A percentile compares a stretch with the other conserved stretches of the same genome.
Evolutionary conservation across 208 protist genomes (phyloP).

Genomic region (Crithidia expoeki): DNA sequence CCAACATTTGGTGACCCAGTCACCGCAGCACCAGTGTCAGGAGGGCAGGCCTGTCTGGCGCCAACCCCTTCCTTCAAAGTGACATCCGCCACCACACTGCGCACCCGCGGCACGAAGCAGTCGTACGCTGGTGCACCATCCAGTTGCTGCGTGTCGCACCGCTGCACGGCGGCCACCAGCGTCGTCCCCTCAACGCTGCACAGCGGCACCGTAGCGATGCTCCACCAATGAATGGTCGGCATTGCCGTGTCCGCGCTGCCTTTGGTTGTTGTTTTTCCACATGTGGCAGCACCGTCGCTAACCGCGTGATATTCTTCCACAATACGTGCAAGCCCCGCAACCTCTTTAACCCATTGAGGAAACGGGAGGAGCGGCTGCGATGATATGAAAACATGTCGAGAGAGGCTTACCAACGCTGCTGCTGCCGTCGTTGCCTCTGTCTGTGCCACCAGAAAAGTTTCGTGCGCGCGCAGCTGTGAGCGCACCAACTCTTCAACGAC

Average conservation of each 20-base stretch:
- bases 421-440: neutral
- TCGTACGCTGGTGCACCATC: conserved; percentile 18
- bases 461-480: conserved; percentile 12
- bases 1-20: neutral
- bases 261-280: neutral
- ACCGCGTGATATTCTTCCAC: neutral
- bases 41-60: neutral
- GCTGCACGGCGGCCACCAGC: conserved; percentile 18
- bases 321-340: neutral
- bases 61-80: neutral
- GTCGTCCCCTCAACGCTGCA: conserved; percentile 7
- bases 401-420: neutral
- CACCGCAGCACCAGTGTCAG: neutral
- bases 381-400: conserved; percentile 12
- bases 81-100: neutral
- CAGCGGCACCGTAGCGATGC: conserved; percentile 4
- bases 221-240: conserved; percentile 22
- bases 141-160: conserved; percentile 19
- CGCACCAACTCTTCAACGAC: conserved; percentile 5
- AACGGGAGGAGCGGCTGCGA: conserved; percentile 11
- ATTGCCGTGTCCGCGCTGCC: neutral
- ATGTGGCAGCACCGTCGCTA: neutral
- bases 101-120: conserved; percentile 26
- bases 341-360: conserved; percentile 3
- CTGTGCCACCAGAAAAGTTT: conserved; percentile 17